These are phyloP conservation scores for Leishmania tarentolae DNA, from an alignment of 208 protist species.

Conservation along the genomic window DNA sequence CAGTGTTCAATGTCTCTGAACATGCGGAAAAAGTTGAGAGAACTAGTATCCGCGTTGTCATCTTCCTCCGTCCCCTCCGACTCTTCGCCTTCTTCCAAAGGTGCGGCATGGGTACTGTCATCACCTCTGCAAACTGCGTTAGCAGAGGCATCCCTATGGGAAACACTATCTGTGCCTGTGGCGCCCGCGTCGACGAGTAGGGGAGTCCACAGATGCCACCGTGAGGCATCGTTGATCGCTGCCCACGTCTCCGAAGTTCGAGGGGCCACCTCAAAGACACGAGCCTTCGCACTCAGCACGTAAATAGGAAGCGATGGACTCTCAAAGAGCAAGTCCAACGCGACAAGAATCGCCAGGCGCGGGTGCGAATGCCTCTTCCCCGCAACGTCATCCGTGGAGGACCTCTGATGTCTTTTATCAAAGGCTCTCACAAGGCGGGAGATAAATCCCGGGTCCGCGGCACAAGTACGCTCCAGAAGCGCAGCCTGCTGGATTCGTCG, in stretches of 20 bases:
- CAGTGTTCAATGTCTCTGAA: conserved; percentile 70
- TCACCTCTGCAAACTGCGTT: not conserved
- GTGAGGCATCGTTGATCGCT: not conserved
- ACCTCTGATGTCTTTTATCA: not conserved
- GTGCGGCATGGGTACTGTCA: not conserved
- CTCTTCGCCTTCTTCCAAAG: conserved; percentile 1
- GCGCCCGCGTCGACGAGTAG: conserved; percentile 19
- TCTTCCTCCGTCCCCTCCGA: conserved; percentile 24
- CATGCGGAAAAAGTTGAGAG: conserved; percentile 75
- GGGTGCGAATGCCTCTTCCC: not conserved
- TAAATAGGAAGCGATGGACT: conserved; percentile 64
- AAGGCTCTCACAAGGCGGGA: conserved; percentile 32
- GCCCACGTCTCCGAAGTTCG: conserved; percentile 8
- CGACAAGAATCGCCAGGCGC: conserved; percentile 49
- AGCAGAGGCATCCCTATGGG: not conserved
- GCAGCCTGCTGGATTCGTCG: conserved; percentile 44
- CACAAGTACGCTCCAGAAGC: conserved; percentile 51
- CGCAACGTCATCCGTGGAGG: not conserved
- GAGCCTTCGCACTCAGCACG: conserved; percentile 73
- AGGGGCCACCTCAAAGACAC: conserved; percentile 42
- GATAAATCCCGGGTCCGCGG: conserved; percentile 35
- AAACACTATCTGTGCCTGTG: not conserved
- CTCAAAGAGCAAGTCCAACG: conserved; percentile 81
- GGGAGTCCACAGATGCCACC: conserved; percentile 36
- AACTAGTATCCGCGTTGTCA: conserved; percentile 21